Evolutionary conservation across 495 filamentous ascomycete genomes (phyloP).

Genomic region (Aspergillus indologenus): DNA sequence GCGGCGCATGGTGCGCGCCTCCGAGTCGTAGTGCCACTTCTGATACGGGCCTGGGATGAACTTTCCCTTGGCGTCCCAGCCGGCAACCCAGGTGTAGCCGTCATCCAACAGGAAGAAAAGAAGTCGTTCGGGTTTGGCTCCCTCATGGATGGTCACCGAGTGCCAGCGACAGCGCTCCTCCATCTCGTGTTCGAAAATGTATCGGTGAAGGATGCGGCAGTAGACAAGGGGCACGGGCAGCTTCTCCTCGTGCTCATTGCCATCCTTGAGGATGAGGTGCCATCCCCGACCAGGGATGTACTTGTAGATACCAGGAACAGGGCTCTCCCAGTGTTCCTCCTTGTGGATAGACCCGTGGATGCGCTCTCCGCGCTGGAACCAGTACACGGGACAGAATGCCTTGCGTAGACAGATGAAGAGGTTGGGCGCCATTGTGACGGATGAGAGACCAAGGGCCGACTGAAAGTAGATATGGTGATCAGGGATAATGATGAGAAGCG

Average conservation of each 20-base stretch:
- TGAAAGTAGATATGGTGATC: constrained; percentile 9
- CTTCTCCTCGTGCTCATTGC: constrained; percentile 37
- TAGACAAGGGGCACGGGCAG: constrained; percentile 40
- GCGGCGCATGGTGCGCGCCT: constrained; percentile 39
- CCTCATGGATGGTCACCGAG: constrained; percentile 34
- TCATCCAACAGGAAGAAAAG: constrained; percentile 46
- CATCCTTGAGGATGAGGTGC: constrained; percentile 42
- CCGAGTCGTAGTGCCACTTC: constrained; percentile 42
- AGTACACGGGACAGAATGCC: constrained; percentile 42
- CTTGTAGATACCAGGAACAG: constrained; percentile 45
- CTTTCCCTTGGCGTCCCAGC: constrained; percentile 42
- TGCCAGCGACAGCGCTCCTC: constrained; percentile 44
- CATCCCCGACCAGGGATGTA: constrained; percentile 44
- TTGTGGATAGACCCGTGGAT: constrained; percentile 34
- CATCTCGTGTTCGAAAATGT: constrained; percentile 45
- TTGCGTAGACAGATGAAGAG: constrained; percentile 44
- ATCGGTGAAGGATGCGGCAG: constrained; percentile 47
- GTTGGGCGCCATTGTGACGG: constrained; percentile 43
- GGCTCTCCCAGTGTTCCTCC: constrained; percentile 46
- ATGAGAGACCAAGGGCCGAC: constrained; percentile 2
- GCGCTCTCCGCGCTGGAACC: constrained; percentile 43
- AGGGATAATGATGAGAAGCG: constrained; percentile 2
- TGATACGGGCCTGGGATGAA: constrained; percentile 48
- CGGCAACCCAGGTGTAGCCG: constrained; percentile 42
- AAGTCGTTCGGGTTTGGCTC: constrained; percentile 34